These are phyloP conservation scores for Dioscorea zingiberensis DNA, from an alignment of 106 monocot genomes.

Conservation along the genomic window DNA sequence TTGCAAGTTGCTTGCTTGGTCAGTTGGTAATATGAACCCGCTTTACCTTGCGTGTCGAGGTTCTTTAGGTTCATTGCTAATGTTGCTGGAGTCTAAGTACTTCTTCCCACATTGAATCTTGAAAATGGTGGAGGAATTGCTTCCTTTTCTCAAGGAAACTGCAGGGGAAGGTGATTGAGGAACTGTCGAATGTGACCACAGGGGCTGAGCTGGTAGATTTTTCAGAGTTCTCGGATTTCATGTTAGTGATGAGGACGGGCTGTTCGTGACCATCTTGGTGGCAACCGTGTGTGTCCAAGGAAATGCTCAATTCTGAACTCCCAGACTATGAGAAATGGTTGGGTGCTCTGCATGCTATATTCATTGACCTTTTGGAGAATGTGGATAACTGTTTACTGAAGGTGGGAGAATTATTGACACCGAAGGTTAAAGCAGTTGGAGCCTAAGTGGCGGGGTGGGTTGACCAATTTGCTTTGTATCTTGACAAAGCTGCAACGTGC, in stretches of 20 bases:
- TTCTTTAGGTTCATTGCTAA: conserved; percentile 26
- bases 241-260: conserved; percentile 17
- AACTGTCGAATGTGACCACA: conserved; percentile 5
- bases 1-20: conserved; percentile 34
- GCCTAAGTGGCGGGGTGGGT: conserved; percentile 4
- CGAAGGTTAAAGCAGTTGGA: conserved; percentile 15
- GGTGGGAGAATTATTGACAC: conserved; percentile 13
- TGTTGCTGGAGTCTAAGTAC: conserved; percentile 7
- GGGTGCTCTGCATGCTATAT: conserved; percentile 26
- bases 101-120: background rate
- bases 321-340: conserved; percentile 19
- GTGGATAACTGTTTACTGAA: conserved; percentile 24
- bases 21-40: conserved; percentile 28
- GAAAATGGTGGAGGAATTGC: conserved; percentile 22
- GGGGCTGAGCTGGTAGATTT: background rate
- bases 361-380: conserved; percentile 27
- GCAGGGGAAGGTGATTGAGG: conserved; percentile 2
- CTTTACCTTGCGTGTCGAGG: conserved; percentile 53
- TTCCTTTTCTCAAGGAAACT: conserved; percentile 39
- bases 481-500: conserved; percentile 40
- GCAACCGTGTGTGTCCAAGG: conserved; percentile 4
- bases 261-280: conserved; percentile 6
- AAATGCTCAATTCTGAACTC: background rate
- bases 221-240: conserved; percentile 40
- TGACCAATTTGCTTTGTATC: conserved; percentile 33